Evolutionary conservation across 2,329 filamentous ascomycete genomes (phyloP).

Genomic region (Fusarium begoniae): DNA sequence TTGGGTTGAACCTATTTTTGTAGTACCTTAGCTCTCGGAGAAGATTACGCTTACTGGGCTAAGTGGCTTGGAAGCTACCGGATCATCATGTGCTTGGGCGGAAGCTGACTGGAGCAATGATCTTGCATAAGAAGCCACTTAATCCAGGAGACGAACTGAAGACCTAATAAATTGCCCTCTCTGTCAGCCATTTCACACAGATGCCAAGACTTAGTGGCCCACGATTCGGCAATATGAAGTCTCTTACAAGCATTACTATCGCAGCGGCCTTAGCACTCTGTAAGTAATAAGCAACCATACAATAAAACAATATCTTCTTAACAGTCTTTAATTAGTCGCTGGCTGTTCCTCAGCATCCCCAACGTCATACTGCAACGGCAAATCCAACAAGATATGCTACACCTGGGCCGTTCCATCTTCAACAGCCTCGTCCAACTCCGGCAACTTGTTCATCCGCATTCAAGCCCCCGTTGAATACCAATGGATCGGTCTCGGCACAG

Average conservation of each 20-base stretch:
- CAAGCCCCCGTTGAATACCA: neutral
- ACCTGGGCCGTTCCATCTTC: neutral
- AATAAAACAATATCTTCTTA: neutral
- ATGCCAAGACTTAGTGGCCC: fast-evolving
- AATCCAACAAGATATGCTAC: neutral
- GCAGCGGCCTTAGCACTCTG: neutral
- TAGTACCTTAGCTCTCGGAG: neutral
- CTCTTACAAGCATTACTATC: neutral
- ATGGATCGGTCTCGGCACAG: neutral
- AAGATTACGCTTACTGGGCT: neutral
- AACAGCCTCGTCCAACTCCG: neutral
- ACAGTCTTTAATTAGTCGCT: neutral
- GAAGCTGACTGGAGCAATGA: neutral
- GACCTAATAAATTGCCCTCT: neutral
- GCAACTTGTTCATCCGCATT: neutral
- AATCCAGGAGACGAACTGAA: neutral
- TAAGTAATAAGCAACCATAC: neutral
- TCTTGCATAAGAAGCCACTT: neutral
- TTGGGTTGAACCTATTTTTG: neutral
- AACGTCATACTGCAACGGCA: neutral
- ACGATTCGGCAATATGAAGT: neutral
- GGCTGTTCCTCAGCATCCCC: neutral
- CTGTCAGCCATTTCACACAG: neutral
- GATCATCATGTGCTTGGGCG: neutral
- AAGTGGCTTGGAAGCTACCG: neutral